These are phyloP conservation scores for Plasmodium malariae DNA, from an alignment of 169 alveolate species.

Conservation along the genomic window DNA sequence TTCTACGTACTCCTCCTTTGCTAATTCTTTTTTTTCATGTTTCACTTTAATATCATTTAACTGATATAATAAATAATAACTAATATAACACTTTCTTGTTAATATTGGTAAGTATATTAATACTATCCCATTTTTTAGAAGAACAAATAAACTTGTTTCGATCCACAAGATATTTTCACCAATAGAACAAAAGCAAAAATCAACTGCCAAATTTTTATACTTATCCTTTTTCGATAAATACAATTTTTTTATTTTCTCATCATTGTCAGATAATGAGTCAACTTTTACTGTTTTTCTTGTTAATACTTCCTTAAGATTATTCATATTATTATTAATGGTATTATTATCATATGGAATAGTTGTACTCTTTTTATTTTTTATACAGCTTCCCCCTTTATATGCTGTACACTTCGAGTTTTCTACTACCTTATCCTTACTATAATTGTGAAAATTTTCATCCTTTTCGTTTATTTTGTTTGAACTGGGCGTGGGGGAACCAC, in stretches of 20 bases:
- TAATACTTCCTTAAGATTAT: not conserved
- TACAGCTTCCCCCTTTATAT: no score
- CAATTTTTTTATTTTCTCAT: not conserved
- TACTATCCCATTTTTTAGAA: conserved; percentile 31
- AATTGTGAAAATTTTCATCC: no score
- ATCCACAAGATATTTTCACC: conserved; percentile 54
- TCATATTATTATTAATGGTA: no score
- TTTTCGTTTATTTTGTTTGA: no score
- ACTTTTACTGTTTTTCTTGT: not conserved
- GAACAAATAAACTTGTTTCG: conserved; percentile 57
- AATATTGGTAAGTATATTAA: conserved; percentile 64
- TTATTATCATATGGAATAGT: no score
- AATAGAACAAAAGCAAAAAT: conserved; percentile 45
- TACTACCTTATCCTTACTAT: no score
- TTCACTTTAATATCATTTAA: conserved; percentile 7
- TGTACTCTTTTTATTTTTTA: not conserved
- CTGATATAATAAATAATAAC: conserved; percentile 38
- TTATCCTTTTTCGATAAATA: conserved; percentile 16
- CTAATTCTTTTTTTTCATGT: not conserved
- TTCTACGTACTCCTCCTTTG: conserved; percentile 9
- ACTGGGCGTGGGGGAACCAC: no score
- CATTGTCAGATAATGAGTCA: no score
- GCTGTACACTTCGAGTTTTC: no score
- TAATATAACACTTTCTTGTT: conserved; percentile 36
- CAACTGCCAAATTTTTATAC: conserved; percentile 64